Conservation (phyloP, 345 rosid species). For the Psidium guajava region DNA sequence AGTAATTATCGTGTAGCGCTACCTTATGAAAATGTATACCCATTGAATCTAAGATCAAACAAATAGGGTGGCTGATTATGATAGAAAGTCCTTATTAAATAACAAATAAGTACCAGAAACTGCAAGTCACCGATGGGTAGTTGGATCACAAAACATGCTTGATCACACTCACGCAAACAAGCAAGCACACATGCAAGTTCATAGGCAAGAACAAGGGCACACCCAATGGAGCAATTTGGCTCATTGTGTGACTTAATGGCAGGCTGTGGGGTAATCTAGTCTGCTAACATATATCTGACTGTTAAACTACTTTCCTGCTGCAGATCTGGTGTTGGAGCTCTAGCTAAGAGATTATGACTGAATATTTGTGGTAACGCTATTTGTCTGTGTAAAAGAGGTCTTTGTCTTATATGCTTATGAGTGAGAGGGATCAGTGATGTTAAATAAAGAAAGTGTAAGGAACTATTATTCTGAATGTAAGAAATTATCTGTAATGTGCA, state of each 20-base stretch:
- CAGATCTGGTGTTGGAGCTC: conserved; percentile 94
- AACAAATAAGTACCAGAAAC: background rate
- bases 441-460: background rate
- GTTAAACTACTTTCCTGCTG: conserved; percentile 11
- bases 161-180: background rate
- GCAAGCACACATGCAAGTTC: background rate
- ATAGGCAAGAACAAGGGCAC: background rate
- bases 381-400: background rate
- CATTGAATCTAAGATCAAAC: background rate
- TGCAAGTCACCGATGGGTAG: background rate
- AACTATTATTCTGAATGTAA: background rate
- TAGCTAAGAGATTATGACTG: conserved; percentile 12
- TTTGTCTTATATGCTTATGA: background rate
- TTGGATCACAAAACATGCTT: background rate
- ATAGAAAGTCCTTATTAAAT: background rate
- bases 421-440: background rate
- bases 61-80: background rate
- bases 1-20: background rate
- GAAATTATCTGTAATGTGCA: background rate
- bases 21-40: background rate
- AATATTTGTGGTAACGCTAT: background rate
- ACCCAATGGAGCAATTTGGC: background rate
- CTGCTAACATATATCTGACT: conserved; percentile 6
- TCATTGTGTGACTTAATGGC: background rate
- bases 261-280: background rate